A percentile compares a stretch with the other conserved stretches of the same genome.
Evolutionary conservation across 225 moss, liverwort and hornwort species (phyloP).

Genomic region (Rhytidiadelphus loreus): DNA sequence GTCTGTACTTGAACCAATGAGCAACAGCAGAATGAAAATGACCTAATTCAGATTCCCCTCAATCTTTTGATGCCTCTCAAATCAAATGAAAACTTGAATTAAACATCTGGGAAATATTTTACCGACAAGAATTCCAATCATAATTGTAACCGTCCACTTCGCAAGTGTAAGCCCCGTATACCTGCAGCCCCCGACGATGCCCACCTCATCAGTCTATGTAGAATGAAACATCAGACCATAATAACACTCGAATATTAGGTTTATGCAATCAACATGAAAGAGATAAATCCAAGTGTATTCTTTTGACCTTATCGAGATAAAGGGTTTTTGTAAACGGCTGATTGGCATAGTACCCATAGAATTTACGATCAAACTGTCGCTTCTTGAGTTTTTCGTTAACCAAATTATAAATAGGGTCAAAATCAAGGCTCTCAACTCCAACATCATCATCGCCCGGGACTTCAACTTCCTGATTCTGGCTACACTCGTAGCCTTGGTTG

Average conservation of each 20-base stretch:
- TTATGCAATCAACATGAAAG: not conserved
- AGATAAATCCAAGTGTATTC: not conserved
- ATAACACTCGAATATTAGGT: not conserved
- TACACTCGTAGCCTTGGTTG: constrained; percentile 31
- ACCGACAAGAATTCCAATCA: constrained; percentile 72
- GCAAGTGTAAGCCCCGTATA: constrained; percentile 79
- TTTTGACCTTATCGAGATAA: not conserved
- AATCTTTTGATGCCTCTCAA: not conserved
- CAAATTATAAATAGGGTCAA: constrained; percentile 58
- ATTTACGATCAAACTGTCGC: constrained; percentile 16
- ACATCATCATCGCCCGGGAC: constrained; percentile 23
- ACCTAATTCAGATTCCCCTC: not conserved
- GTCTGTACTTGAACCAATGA: not conserved
- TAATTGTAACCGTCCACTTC: constrained; percentile 69
- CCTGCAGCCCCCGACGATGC: constrained; percentile 16
- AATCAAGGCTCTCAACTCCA: constrained; percentile 74
- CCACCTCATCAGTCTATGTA: not conserved
- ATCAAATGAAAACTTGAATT: not conserved
- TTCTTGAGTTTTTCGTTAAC: constrained; percentile 35
- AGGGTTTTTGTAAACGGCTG: not conserved
- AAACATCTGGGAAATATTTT: not conserved
- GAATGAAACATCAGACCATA: not conserved
- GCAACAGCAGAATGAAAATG: not conserved
- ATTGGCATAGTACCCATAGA: constrained; percentile 56
- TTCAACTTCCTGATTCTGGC: constrained; percentile 17